Evolutionary conservation across 2,329 filamentous ascomycete species (phyloP), one percentile per base, ranked within the genome.

Genomic region (Fusarium odoratissimum): DNA sequence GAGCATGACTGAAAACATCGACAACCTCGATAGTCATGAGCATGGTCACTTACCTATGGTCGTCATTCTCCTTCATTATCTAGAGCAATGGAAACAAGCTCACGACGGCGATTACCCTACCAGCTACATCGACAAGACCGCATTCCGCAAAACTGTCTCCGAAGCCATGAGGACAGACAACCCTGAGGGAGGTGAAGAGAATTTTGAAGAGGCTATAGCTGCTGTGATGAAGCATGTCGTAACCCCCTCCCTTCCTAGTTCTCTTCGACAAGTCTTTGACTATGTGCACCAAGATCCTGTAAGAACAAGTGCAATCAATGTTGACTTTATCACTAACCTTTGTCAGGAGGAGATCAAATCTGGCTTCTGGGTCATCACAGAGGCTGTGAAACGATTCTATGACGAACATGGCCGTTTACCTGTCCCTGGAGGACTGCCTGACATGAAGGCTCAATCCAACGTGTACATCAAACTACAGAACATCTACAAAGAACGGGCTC

Each of bases 381-480:
- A 91, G 61, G 95, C 95, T 1, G 87, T 98, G 61, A 91, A 91
- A 67, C 79, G 87, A 25, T 99, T 99, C 81, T 91, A 95, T 80
- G 82, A 88, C 14, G 90, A 90, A 60, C 90, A 98, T 79, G 84
- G 87, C 12, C 87, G 91, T 33, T 87, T 99, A 9, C 96, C 96
- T 21, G 86, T 99, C 1, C 92, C 95, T 1, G 97, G 96, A 17
- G 91, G 92, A 6, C 86, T 99, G 4, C 96, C 97, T 4, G 96
- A 99, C 81, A 99, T 99, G 96, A 99, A 99, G 84, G 95, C 96
- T 6, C 90, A 95, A 79, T 97, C 95, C 7, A 90, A 88, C 62
- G 92, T 97, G 70, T 99, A 99, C 83, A 92, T 99, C 74, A 87
- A 91, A 76, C 87, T 99, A 17, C 96, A 98, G 80, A 95, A 93